Evolutionary conservation across 2,329 filamentous ascomycete species (phyloP), one percentile per base, ranked within the genome.

Genomic region (Trichoderma arundinaceum): DNA sequence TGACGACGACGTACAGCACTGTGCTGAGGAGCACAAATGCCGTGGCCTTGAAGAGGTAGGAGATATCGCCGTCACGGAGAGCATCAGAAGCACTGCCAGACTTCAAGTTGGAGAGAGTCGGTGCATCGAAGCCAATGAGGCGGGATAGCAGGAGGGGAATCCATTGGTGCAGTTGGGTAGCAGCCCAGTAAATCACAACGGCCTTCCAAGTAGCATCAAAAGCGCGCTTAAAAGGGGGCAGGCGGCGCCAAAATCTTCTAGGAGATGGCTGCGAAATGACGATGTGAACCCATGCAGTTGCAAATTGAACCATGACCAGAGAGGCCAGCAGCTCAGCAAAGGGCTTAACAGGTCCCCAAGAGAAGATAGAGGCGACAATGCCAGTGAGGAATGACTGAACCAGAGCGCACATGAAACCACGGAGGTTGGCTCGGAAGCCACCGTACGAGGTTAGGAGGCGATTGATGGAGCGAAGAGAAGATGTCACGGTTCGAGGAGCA

Each of bases 271-370:
- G 82, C 1, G 92, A 89, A 74, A 97, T 93, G 75, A 96, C 87
- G 72, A 91, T 89, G 77, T 97, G 92, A 3, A 93, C 91, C 92
- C 93, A 97, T 61, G 87, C 85, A 70, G 94, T 86, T 75, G 87
- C 85, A 66, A 94, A 77, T 72, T 90, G 90, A 43, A 90, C 85
- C 38, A 91, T 81, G 19, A 85, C 76, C 22, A 94, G 76, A 59
- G 85, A 82, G 32, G 86, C 82, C 62, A 88, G 69, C 58, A 80
- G 73, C 17, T 53, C 39, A 38, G 59, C 59, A 48, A 64, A 62
- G 41, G 57, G 49, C n/a, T 39, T 41, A 33, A 38, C 49, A 15
- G 48, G 73, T 44, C 80, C 69, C 39, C 73, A 72, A 17, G 77
- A 69, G 71, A 90, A 73, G 69, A 86, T 72, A 63, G 76, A 76